Base-by-base conservation (phyloP, 2,329 filamentous ascomycete genomes). In the Delphinella strobiligena region DNA sequence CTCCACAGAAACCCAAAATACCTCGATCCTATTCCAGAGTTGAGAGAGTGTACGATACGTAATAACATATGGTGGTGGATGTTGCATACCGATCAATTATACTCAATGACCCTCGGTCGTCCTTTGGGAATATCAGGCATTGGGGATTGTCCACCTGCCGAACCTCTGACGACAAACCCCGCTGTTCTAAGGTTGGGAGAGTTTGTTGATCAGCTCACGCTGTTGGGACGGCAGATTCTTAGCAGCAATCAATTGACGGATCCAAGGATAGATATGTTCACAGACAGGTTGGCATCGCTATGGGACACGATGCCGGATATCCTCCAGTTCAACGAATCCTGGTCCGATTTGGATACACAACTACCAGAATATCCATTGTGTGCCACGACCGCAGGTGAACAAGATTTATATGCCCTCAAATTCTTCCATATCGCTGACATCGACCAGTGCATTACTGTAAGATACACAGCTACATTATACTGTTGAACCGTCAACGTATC, bases 41-140 rank as follows among this genome's bases (percentile, higher is more conserved):
- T 61, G 5, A 55, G 58, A 17, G 64, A 69, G 46, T 60, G 58
- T 35, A 57, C 58, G 11, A 54, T 63, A 11, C 56, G 67, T 4
- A 63, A 61, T 37, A 61, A 61, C 12, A 51, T 69, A 1, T 70
- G 67, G 67, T 70, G 67, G 67, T 67, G 66, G 62, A 65, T 70
- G 57, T 49, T 70, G n/a, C 64, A 68, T 42, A 64, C 69, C 58
- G 67, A 70, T 35, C 64, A 68, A 41, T 61, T 69, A 35, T 69
- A 68, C 44, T 68, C 65, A 0, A 66, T 69, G 51, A 68, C 63
- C 0, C 55, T 69, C 0, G 67, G 67, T 15, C 55, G 67, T 27
- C 67, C 67, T 2, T 49, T 69, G 8, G 67, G 66, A 1, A 69
- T 69, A 24, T 68, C 64, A 35, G 65, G 63, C 15, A 59, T 68